A percentile compares a stretch with the other conserved stretches of the same genome.
These are phyloP conservation scores for Plasmodiophora brassicae DNA, from an alignment of 208 protist species.

Conservation along the genomic window DNA sequence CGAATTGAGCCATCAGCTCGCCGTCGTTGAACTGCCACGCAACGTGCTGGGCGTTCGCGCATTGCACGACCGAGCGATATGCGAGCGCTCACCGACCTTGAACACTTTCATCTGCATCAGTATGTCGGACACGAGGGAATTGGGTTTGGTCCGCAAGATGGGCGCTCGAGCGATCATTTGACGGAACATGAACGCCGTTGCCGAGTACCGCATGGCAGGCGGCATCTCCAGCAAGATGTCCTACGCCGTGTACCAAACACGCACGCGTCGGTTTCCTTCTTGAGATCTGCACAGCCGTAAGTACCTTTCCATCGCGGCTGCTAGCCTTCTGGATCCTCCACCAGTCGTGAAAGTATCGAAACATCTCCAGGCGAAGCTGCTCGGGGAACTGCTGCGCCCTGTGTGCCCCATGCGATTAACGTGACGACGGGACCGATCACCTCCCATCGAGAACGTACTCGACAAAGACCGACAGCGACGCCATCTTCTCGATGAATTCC, in stretches of 20 bases:
- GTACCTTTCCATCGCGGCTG: no score
- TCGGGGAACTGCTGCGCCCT: background rate
- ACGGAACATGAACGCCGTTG: background rate
- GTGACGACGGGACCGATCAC: no score
- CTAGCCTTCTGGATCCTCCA: no score
- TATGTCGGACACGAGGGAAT: background rate
- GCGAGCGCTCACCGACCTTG: no score
- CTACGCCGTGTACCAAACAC: background rate
- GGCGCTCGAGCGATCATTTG: background rate
- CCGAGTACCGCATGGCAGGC: background rate
- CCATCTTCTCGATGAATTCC: background rate
- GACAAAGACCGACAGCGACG: background rate
- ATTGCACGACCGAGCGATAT: no score
- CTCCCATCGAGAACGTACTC: no score
- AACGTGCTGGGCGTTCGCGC: no score
- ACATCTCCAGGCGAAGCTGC: background rate
- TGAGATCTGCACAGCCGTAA: no score
- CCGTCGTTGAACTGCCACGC: slow-evolving; percentile 23
- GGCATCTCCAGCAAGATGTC: background rate
- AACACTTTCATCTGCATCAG: background rate
- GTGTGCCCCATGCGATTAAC: no score
- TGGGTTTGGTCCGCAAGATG: background rate
- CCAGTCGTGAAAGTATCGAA: background rate
- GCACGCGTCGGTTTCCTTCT: no score
- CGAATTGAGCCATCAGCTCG: background rate